Evolutionary conservation across 305 asterid genomes (phyloP).

Genomic region (Petunia hybrid): DNA sequence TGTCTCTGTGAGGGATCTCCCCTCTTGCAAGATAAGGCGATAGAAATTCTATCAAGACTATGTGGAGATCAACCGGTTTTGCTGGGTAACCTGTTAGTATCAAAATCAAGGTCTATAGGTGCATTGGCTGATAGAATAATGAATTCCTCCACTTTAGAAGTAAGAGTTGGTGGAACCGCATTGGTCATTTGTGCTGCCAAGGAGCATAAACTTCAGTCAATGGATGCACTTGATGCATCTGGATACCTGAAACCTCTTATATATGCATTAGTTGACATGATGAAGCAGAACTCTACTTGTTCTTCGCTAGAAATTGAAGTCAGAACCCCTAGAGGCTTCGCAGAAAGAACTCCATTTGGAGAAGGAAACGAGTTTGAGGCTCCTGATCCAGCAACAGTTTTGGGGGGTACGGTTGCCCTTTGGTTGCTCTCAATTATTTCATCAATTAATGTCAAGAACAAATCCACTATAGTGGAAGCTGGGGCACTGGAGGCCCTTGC

Average conservation of each 20-base stretch:
- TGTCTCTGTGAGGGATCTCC: conserved; percentile 85
- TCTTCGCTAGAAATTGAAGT: conserved; percentile 56
- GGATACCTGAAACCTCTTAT: conserved; percentile 68
- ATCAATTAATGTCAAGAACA: conserved; percentile 72
- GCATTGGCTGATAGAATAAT: conserved; percentile 78
- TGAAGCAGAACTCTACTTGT: conserved; percentile 35
- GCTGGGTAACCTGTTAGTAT: conserved; percentile 73
- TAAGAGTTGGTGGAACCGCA: conserved; percentile 93
- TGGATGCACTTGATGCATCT: conserved; percentile 76
- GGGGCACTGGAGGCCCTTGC: conserved; percentile 95
- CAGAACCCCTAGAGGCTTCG: conserved; percentile 56
- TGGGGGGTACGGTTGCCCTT: conserved; percentile 74
- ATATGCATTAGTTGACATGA: conserved; percentile 85
- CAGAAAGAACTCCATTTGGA: conserved; percentile 51
- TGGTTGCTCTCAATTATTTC: conserved; percentile 96
- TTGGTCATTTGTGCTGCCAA: conserved; percentile 83
- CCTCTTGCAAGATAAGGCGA: conserved; percentile 85
- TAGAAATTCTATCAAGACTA: conserved; percentile 79
- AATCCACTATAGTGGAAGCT: conserved; percentile 82
- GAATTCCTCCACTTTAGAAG: conserved; percentile 59
- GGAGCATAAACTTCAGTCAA: conserved; percentile 73
- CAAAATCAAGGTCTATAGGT: conserved; percentile 75
- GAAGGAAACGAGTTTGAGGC: conserved; percentile 37
- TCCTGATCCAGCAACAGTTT: conserved; percentile 56
- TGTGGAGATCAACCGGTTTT: conserved; percentile 69